These are phyloP conservation scores for Onygenales sp. DNA, from an alignment of 2,329 filamentous ascomycete species.

Conservation along the genomic window DNA sequence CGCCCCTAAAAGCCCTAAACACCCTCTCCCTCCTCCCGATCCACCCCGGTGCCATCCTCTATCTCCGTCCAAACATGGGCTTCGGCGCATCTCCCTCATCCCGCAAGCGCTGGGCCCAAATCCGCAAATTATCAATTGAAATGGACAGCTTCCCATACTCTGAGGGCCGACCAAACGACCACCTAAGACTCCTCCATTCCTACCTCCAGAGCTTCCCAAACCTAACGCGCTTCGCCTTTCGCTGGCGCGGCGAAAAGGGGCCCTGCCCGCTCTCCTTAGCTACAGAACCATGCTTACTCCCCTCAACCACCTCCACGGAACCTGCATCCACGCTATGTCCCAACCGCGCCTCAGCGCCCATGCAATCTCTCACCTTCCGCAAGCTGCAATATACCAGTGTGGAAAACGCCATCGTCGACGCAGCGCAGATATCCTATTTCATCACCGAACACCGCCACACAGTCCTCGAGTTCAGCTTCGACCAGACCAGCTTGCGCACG, in stretches of 20 bases:
- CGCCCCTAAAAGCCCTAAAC: slow-evolving; percentile 54
- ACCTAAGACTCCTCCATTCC: slow-evolving; percentile 69
- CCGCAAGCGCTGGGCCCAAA: slow-evolving; percentile 65
- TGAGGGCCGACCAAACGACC: slow-evolving; percentile 55
- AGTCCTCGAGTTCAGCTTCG: slow-evolving; percentile 70
- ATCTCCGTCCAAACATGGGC: slow-evolving; percentile 64
- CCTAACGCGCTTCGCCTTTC: slow-evolving; percentile 64
- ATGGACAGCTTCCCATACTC: slow-evolving; percentile 56
- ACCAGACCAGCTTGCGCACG: slow-evolving; percentile 60
- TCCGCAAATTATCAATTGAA: slow-evolving; percentile 61
- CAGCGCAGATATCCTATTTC: slow-evolving; percentile 59
- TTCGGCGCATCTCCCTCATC: slow-evolving; percentile 67
- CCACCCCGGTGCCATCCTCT: slow-evolving; percentile 66
- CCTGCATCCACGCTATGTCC: slow-evolving; percentile 18
- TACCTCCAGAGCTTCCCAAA: slow-evolving; percentile 62
- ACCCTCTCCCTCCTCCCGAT: slow-evolving; percentile 65
- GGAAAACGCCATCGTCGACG: slow-evolving; percentile 63
- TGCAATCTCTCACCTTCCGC: slow-evolving; percentile 55
- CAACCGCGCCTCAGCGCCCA: slow-evolving; percentile 29
- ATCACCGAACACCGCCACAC: slow-evolving; percentile 57
- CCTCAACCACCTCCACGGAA: slow-evolving; percentile 42
- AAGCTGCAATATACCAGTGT: slow-evolving; percentile 59
- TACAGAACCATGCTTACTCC: slow-evolving; percentile 50
- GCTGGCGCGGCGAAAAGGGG: slow-evolving; percentile 64
- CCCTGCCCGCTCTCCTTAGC: slow-evolving; percentile 64